A percentile compares a stretch with the other conserved stretches of the same genome.
These are phyloP conservation scores for Leishmania braziliensis DNA, from an alignment of 208 protist species.

Conservation along the genomic window DNA sequence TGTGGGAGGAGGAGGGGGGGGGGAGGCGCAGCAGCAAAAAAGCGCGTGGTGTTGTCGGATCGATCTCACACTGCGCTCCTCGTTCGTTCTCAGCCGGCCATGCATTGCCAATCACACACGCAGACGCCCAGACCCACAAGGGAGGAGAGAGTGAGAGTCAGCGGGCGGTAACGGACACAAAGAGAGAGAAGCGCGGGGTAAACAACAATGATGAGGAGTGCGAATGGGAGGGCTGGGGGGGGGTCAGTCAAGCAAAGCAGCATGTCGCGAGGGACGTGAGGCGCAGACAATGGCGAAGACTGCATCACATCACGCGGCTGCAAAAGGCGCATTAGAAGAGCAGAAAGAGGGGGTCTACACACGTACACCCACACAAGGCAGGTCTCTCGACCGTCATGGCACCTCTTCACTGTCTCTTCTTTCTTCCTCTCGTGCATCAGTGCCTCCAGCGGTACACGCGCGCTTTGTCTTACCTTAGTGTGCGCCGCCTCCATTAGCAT, in stretches of 20 bases:
- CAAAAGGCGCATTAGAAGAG: background rate
- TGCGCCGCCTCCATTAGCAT: background rate
- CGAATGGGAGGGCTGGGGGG: background rate
- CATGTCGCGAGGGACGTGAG: background rate
- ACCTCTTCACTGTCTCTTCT: background rate
- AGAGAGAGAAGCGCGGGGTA: background rate
- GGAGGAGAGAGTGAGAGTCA: background rate
- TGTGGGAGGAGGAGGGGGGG: background rate
- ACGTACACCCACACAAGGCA: background rate
- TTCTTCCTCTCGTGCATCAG: background rate
- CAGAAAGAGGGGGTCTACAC: background rate
- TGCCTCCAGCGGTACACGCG: background rate
- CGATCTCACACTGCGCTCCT: background rate
- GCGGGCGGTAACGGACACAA: too few relatives aligned
- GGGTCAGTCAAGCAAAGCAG: background rate
- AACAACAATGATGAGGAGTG: background rate
- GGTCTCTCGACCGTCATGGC: background rate
- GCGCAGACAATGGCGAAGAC: background rate
- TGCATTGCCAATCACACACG: background rate
- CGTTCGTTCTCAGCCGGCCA: background rate
- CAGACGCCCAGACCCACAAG: background rate
- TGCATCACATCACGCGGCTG: background rate
- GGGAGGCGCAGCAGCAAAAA: background rate
- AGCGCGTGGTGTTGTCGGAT: background rate
- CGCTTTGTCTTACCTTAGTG: too few relatives aligned